These are phyloP conservation scores for Posidonia australis DNA, from an alignment of 106 monocot genomes.

Conservation along the genomic window DNA sequence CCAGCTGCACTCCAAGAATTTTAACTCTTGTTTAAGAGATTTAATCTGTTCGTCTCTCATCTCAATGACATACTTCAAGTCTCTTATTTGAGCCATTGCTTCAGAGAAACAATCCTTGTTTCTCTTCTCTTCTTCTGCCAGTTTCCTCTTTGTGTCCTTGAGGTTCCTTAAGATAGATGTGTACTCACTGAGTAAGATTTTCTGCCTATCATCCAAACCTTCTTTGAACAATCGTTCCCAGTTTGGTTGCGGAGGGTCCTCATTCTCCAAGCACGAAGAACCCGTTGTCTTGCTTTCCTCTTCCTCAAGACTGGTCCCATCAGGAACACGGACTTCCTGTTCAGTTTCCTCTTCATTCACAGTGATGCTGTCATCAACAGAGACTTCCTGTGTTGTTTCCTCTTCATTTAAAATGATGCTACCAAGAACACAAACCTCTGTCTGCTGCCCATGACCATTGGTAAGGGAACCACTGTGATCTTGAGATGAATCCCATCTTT, in stretches of 20 bases:
- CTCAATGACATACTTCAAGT: slow-evolving; percentile 25
- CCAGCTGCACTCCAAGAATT: not conserved
- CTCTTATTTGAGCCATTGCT: slow-evolving; percentile 37
- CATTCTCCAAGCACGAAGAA: slow-evolving; percentile 10
- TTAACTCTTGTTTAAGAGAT: slow-evolving; percentile 36
- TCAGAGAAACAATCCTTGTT: slow-evolving; percentile 20
- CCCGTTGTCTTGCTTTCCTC: not conserved
- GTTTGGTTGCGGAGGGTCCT: slow-evolving; percentile 13
- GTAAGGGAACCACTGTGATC: too few species aligned
- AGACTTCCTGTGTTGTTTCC: not conserved
- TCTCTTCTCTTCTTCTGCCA: slow-evolving; percentile 26
- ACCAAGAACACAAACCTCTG: not conserved
- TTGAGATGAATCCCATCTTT: not conserved
- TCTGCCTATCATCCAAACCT: slow-evolving; percentile 45
- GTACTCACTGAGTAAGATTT: slow-evolving; percentile 47
- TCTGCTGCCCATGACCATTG: not conserved
- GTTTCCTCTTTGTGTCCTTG: slow-evolving; percentile 45
- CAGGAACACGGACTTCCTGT: not conserved
- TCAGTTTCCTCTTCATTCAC: not conserved
- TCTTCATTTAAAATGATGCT: not conserved
- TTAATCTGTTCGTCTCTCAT: slow-evolving; percentile 67
- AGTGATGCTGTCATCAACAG: too few species aligned
- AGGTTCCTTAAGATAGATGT: slow-evolving; percentile 41
- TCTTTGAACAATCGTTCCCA: slow-evolving; percentile 31
- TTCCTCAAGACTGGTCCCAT: not conserved